Base-by-base conservation (phyloP, 192 early-diverging fungal species). In the Hyaloraphidium curvatum region DNA sequence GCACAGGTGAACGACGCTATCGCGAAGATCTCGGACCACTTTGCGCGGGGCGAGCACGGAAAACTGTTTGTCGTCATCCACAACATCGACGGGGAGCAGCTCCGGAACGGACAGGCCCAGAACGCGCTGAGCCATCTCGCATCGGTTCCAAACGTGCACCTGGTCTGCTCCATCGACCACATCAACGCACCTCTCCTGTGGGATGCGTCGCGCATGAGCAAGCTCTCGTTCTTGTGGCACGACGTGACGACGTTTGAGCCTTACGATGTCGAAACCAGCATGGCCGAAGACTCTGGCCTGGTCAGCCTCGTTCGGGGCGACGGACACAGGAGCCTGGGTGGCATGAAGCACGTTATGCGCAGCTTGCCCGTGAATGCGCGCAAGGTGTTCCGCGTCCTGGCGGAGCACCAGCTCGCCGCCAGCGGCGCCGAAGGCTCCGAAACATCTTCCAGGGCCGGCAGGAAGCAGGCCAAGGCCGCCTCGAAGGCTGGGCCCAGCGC, bases 221-320 rank as follows among this genome's bases (percentile, higher is more conserved):
- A 73, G 9, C 91, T 84, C 61, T 80, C 77, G 60, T 94, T 83
- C 82, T 62, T 81, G 1, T 92, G 88, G 86, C 89, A 92, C 62
- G 89, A 98, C 55, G 63, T 77, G 31, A 87, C 94, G 0, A 94
- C 91, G 14, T 93, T 78, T 62, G 75, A 78, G 43, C 65, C 74
- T 0, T 92, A 95, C 40, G 58, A 68, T 11, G 76, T 75, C 0
- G 94, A 98, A 60, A 89, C 87, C 5, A 78, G 79, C 28, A 68
- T 77, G 13, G 79, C 75, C 16, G 68, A 76, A 1, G 64, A 73
- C 22, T 21, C 16, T 4, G n/a, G 9, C 26, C 27, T 25, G 3
- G 31, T 26, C 2, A 11, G 30, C 13, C 43, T 16, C 19, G 22
- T 25, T 16, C 1, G 27, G 14, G 43, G 56, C 53, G 21, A 33